Percentiles rank a stretch among this genome's conserved stretches.
phyloP scores from a whole-genome alignment of 495 filamentous ascomycete species.

The Cenococcum geophilum region DNA sequence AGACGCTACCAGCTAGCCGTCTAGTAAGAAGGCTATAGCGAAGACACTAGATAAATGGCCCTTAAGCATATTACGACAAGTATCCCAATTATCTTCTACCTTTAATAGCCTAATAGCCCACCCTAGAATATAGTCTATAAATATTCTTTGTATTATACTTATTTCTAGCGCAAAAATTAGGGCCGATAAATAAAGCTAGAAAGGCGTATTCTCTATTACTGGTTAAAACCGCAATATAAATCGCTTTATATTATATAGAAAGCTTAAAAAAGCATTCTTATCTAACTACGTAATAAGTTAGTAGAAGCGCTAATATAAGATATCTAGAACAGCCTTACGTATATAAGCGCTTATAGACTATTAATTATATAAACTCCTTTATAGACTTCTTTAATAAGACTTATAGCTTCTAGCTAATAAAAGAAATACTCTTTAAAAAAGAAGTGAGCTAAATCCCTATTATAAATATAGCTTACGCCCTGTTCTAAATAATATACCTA shows the following conservation, averaged over 20 bases:
- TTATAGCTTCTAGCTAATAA: slow-evolving; percentile 42
- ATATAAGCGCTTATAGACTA: background rate
- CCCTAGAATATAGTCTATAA: slow-evolving; percentile 19
- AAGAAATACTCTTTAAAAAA: slow-evolving; percentile 42
- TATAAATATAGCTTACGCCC: slow-evolving; percentile 23
- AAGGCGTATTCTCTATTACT: slow-evolving; percentile 26
- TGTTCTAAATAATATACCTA: slow-evolving; percentile 47
- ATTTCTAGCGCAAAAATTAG: too few relatives aligned
- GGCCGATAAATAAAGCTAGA: slow-evolving; percentile 34
- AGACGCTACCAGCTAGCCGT: too few relatives aligned
- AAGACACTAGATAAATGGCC: too few relatives aligned
- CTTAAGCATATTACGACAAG: too few relatives aligned
- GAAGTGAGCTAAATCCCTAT: slow-evolving; percentile 25
- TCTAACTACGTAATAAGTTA: background rate
- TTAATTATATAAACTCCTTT: slow-evolving; percentile 2
- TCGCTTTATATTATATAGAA: slow-evolving; percentile 36
- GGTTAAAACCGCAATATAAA: slow-evolving; percentile 35
- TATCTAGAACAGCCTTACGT: background rate
- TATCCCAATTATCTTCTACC: slow-evolving; percentile 12
- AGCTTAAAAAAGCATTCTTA: slow-evolving; percentile 11
- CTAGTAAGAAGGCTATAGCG: too few relatives aligned
- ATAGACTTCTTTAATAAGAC: slow-evolving; percentile 30
- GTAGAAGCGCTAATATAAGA: background rate
- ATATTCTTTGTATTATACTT: slow-evolving; percentile 21
- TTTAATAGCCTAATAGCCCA: slow-evolving; percentile 9